A percentile compares a stretch with the other conserved stretches of the same genome.
Evolutionary conservation across 139 green algal genomes (phyloP).

Genomic region (Tetraselmis striata): DNA sequence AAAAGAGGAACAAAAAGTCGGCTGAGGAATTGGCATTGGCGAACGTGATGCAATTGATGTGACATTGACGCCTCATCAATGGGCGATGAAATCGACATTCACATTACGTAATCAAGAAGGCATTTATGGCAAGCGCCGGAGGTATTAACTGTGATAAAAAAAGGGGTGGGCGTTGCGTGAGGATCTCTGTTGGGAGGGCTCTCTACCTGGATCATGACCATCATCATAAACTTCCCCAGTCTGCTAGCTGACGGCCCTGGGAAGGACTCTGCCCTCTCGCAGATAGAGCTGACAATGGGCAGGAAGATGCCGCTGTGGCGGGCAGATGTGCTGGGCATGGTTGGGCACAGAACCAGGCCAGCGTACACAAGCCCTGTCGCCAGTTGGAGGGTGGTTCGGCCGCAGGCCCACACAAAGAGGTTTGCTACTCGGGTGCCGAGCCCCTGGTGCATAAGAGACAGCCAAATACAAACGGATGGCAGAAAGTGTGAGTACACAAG

Average conservation of each 20-base stretch:
- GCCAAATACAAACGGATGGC: not conserved
- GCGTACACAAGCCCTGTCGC: slow-evolving; percentile 52
- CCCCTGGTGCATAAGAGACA: slow-evolving; percentile 32
- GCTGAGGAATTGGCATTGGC: too few species aligned
- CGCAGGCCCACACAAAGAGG: slow-evolving; percentile 75
- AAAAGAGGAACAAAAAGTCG: not conserved
- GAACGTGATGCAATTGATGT: too few species aligned
- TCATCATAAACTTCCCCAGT: not conserved
- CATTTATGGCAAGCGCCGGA: not conserved
- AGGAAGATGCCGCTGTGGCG: slow-evolving; percentile 85
- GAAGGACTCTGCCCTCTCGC: slow-evolving; percentile 21
- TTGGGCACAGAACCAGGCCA: not conserved
- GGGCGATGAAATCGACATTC: too few species aligned
- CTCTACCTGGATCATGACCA: not conserved
- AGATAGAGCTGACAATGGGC: slow-evolving; percentile 89
- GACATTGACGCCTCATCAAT: too few species aligned
- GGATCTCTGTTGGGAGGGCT: not conserved
- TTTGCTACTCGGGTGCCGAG: slow-evolving; percentile 90
- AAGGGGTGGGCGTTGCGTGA: not conserved
- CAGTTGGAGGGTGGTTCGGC: slow-evolving; percentile 85
- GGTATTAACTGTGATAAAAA: not conserved
- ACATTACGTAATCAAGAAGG: not conserved
- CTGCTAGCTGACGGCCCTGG: too few species aligned
- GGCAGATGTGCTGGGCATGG: slow-evolving; percentile 92
- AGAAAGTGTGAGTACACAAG: not conserved